Conservation (phyloP, 306 rosid genomes). For the Carpinus fangiana region DNA sequence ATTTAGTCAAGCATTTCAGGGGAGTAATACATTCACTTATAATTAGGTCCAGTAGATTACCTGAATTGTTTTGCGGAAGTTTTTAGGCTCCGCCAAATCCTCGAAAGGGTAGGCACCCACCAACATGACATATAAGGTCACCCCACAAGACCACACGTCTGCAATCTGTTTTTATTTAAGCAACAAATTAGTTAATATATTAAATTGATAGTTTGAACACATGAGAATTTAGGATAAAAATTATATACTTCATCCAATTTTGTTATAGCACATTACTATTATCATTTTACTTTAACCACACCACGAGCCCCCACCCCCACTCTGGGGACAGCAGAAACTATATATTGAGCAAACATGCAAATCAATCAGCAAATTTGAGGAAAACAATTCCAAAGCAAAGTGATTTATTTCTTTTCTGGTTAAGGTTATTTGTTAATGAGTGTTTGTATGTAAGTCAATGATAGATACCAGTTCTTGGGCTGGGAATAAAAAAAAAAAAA, state of each 20-base stretch:
- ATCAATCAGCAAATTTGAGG: slow-evolving; percentile 1
- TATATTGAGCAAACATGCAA: not conserved
- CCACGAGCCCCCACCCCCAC: not conserved
- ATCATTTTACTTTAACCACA: not conserved
- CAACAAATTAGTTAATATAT: not conserved
- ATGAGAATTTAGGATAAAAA: not conserved
- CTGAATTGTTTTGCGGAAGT: slow-evolving; percentile 90
- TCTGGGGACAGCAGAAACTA: not conserved
- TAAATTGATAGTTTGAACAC: not conserved
- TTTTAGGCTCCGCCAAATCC: slow-evolving; percentile 95
- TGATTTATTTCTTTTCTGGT: not conserved
- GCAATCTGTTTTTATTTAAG: slow-evolving; percentile 63
- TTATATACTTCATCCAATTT: not conserved
- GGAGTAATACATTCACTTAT: not conserved
- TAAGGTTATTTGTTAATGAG: too few relatives aligned
- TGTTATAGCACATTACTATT: not conserved
- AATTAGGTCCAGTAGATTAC: slow-evolving; percentile 34
- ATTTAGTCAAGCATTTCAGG: slow-evolving; percentile 24
- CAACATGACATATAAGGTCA: slow-evolving; percentile 96
- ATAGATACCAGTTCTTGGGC: not conserved
- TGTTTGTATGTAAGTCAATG: too few relatives aligned
- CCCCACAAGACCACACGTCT: slow-evolving; percentile 99
- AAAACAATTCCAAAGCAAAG: not conserved
- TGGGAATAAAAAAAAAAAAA: not conserved
- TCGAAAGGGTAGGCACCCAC: slow-evolving; percentile 98